A percentile compares a stretch with the other conserved stretches of the same genome.
phyloP scores from a whole-genome alignment of 139 green algal species.

The Eudorina sp. region DNA sequence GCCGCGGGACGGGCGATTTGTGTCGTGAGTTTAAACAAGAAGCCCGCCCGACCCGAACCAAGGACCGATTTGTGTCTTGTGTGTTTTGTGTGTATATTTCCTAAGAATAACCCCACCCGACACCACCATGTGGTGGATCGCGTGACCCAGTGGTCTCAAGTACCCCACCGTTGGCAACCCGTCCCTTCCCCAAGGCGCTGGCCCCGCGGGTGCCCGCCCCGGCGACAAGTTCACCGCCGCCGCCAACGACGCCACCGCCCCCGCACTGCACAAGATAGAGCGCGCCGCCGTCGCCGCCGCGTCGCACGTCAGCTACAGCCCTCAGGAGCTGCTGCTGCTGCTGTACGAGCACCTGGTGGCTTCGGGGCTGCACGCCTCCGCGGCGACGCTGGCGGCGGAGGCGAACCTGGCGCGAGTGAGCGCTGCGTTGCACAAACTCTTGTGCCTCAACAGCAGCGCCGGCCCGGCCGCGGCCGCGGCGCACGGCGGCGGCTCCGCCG shows the following conservation, averaged over 20 bases:
- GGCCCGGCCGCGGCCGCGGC: not conserved
- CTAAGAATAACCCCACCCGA: no score
- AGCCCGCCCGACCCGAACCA: no score
- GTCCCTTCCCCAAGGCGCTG: not conserved
- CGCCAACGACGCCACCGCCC: slow-evolving; percentile 68
- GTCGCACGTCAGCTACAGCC: slow-evolving; percentile 75
- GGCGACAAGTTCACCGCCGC: slow-evolving; percentile 46
- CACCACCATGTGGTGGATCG: no score
- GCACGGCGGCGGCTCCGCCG: slow-evolving; percentile 6
- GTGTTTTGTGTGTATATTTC: no score
- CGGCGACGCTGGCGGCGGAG: slow-evolving; percentile 69
- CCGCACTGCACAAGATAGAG: slow-evolving; percentile 83
- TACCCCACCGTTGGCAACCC: no score
- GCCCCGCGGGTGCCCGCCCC: not conserved
- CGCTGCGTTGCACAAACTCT: not conserved
- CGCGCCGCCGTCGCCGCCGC: slow-evolving; percentile 78
- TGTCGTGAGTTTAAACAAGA: no score
- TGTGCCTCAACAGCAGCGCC: not conserved
- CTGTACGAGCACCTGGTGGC: slow-evolving; percentile 82
- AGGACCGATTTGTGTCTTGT: no score
- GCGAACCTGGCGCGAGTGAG: slow-evolving; percentile 49
- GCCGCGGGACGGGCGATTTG: no score
- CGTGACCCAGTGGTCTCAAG: no score
- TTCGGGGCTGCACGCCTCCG: slow-evolving; percentile 66
- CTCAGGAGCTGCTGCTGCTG: slow-evolving; percentile 81